Percentiles rank a stretch among this genome's conserved stretches.
phyloP scores from a whole-genome alignment of 345 rosid genomes.

The Hypericum perforatum region DNA sequence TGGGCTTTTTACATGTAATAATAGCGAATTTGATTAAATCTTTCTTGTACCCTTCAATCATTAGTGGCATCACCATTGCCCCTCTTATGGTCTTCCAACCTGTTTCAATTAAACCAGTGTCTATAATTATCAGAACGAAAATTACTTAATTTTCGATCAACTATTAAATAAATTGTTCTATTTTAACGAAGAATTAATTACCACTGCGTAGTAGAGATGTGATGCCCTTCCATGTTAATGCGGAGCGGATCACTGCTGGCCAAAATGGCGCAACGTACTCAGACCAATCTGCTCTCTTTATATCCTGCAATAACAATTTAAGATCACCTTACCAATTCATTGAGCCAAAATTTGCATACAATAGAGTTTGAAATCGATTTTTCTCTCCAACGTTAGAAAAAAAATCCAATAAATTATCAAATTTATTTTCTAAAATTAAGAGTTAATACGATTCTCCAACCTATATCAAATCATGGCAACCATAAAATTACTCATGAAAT shows the following conservation, averaged over 20 bases:
- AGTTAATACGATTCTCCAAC: too few species aligned
- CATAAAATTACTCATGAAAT: too few species aligned
- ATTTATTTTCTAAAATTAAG: too few species aligned
- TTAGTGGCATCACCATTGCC: constrained; percentile 82
- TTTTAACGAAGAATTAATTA: constrained; percentile 12
- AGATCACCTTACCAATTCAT: too few species aligned
- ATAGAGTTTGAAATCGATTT: too few species aligned
- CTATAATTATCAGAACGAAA: too few species aligned
- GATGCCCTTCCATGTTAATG: constrained; percentile 77
- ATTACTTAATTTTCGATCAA: too few species aligned
- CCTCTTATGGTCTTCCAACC: constrained; percentile 72
- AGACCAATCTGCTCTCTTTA: constrained; percentile 84
- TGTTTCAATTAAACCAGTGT: constrained; percentile 11
- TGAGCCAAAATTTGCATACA: too few species aligned
- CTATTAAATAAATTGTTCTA: too few species aligned
- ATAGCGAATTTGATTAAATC: constrained; percentile 67
- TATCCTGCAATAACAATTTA: constrained; percentile 35
- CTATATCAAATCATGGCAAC: too few species aligned
- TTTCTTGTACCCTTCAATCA: constrained; percentile 85
- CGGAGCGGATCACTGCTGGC: constrained; percentile 82
- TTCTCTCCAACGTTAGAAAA: background rate
- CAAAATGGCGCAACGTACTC: constrained; percentile 75
- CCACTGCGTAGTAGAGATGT: constrained; percentile 61
- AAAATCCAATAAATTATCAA: too few species aligned
- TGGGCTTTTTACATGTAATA: constrained; percentile 66